Base-by-base conservation (phyloP, 129 eudicot species). In the Kitagawia praeruptora region DNA sequence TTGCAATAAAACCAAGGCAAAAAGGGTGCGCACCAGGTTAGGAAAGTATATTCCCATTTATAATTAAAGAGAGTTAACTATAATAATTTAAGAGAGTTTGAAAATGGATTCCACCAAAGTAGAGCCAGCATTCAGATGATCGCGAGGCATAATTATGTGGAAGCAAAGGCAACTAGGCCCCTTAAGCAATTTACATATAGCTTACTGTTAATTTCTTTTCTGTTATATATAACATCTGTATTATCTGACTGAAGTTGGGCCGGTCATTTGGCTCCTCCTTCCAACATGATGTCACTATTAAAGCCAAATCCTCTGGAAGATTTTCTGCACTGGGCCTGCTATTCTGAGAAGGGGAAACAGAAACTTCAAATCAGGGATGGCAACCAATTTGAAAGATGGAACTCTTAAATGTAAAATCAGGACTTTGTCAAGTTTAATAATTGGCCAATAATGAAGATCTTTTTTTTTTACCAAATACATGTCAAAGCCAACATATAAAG, bases 231-330 rank as follows among this genome's bases (percentile, higher is more conserved):
- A 58, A 58, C 97, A 92, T 92, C 70, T 90, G 91, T 66, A 90
- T 90, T 79, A 92, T 92, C 74, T 92, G 96, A 80, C 84, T 87
- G 86, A 92, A 88, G 80, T 92, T 87, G 76, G 97, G 97, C 27
- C 96, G 88, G 61, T 81, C 82, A 81, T 92, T 90, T 44, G 97
- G 93, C 58, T 92, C 97, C 84, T 92, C 97, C 80, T 84, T 85
- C 97, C 97, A 92, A 81, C 97, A 92, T 8, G 94, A 87, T 21
- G 97, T 92, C 76, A 92, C 97, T 9, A 88, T 90, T 83, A 75
- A 34, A 56, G 96, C 96, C 83, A 92, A 83, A 82, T 90, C 97
- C 80, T 88, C 89, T 0, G 96, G 97, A 39, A 92, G 96, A 51
- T 84, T 89, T 53, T 92, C 97, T n/a, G 93, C 91, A 74, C 91